Conservation (phyloP, 495 filamentous ascomycete genomes). For the Neurospora hispaniola region DNA sequence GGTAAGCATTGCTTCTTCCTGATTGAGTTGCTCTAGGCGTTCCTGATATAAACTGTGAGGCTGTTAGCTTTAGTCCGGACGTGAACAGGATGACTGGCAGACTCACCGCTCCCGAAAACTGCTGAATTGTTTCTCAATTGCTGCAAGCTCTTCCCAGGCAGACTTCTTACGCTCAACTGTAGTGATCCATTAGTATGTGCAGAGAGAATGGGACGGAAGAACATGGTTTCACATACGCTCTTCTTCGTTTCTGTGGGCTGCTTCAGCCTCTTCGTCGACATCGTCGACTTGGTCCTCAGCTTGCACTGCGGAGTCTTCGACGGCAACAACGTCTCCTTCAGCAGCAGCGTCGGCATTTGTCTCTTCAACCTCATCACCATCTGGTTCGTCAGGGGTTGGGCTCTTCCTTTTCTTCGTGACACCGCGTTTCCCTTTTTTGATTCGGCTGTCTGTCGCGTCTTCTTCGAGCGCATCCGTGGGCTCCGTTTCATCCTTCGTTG, state of each 20-base stretch:
- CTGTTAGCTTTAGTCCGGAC: slow-evolving; percentile 6
- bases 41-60: slow-evolving; percentile 70
- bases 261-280: slow-evolving; percentile 43
- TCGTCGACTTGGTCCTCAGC: slow-evolving; percentile 39
- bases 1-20: slow-evolving; percentile 73
- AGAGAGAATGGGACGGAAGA: neutral
- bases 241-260: slow-evolving; percentile 53
- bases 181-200: slow-evolving; percentile 27
- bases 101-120: slow-evolving; percentile 76
- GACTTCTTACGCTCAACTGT: slow-evolving; percentile 68
- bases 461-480: slow-evolving; percentile 20
- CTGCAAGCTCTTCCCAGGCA: slow-evolving; percentile 67
- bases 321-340: slow-evolving; percentile 16
- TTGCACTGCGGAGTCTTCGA: slow-evolving; percentile 28
- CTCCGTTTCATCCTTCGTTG: slow-evolving; percentile 12
- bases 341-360: slow-evolving; percentile 20
- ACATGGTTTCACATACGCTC: slow-evolving; percentile 49
- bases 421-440: slow-evolving; percentile 30
- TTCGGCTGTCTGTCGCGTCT: slow-evolving; percentile 13
- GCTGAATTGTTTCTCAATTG: slow-evolving; percentile 76
- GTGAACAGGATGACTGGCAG: neutral
- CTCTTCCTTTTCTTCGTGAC: slow-evolving; percentile 30
- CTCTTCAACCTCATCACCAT: slow-evolving; percentile 19
- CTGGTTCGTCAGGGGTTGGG: slow-evolving; percentile 21
- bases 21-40: slow-evolving; percentile 64